These are phyloP conservation scores for Pythium guiyangense DNA, from an alignment of 352 stramenopile species.

Conservation along the genomic window DNA sequence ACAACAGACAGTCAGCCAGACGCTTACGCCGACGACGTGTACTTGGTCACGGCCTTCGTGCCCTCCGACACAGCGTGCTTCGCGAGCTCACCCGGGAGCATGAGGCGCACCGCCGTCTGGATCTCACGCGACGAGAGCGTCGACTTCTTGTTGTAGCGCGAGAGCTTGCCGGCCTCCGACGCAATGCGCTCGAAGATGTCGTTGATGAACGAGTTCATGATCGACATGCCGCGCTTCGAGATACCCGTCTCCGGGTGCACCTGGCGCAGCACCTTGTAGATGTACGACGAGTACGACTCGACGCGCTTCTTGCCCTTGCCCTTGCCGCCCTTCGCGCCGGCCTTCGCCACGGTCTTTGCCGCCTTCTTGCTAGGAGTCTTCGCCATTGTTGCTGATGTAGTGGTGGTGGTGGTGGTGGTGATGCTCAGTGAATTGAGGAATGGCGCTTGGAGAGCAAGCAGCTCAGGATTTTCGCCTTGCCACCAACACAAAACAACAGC, in stretches of 20 bases:
- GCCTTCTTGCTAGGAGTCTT: slow-evolving; percentile 96
- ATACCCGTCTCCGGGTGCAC: slow-evolving; percentile 97
- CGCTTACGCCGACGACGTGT: slow-evolving; percentile 83
- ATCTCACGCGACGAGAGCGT: slow-evolving; percentile 96
- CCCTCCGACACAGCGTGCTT: slow-evolving; percentile 97
- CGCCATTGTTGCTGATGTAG: slow-evolving; percentile 60
- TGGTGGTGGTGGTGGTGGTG: slow-evolving; percentile 11
- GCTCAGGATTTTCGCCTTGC: too few species aligned
- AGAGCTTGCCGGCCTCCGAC: slow-evolving; percentile 93
- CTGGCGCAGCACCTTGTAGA: slow-evolving; percentile 93
- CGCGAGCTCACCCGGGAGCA: slow-evolving; percentile 95
- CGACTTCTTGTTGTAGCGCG: slow-evolving; percentile 97
- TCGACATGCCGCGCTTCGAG: slow-evolving; percentile 96
- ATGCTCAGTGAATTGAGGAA: slow-evolving; percentile 29
- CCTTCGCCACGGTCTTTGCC: slow-evolving; percentile 77
- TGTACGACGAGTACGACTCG: slow-evolving; percentile 89
- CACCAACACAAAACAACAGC: too few species aligned
- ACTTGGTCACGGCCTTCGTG: slow-evolving; percentile 96
- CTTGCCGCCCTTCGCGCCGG: slow-evolving; percentile 60
- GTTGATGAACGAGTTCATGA: slow-evolving; percentile 99
- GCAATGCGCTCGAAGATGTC: slow-evolving; percentile 99
- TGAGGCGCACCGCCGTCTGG: slow-evolving; percentile 94
- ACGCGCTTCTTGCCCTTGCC: slow-evolving; percentile 87
- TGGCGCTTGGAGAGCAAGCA: slow-evolving; percentile 6
- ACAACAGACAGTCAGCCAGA: background rate